Conservation (phyloP, 2,329 filamentous ascomycete species). For the Epichloe bromicola region DNA sequence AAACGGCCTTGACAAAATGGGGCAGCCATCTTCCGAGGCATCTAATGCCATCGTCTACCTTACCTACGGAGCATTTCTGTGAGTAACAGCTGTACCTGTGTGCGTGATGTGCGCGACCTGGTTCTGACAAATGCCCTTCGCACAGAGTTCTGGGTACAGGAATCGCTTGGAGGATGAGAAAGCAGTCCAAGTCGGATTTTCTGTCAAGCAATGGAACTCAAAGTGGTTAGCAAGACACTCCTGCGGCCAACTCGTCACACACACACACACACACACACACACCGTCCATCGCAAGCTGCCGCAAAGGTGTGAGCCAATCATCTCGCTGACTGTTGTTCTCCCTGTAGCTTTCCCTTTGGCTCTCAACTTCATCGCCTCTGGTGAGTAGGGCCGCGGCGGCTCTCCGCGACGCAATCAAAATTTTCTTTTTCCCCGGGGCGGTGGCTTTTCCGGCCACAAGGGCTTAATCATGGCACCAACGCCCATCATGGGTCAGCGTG, state of each 20-base stretch:
- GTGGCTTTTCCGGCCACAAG: not conserved
- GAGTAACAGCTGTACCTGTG: conserved; percentile 16
- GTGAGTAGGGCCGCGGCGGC: conserved; percentile 50
- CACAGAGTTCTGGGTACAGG: conserved; percentile 48
- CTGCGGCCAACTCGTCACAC: conserved; percentile 2
- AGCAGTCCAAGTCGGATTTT: conserved; percentile 57
- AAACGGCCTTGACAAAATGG: conserved; percentile 38
- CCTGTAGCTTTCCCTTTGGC: conserved; percentile 60
- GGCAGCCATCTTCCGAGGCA: conserved; percentile 58
- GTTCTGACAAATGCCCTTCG: conserved; percentile 2
- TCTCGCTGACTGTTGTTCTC: conserved; percentile 5
- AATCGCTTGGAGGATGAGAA: conserved; percentile 43
- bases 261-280: not conserved
- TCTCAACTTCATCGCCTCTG: conserved; percentile 82
- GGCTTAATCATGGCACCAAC: no score
- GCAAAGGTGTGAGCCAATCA: not conserved
- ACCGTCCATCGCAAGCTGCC: not conserved
- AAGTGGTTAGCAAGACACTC: conserved; percentile 48
- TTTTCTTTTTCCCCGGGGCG: not conserved
- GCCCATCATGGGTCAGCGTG: not conserved
- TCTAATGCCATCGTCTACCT: conserved; percentile 77
- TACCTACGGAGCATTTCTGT: conserved; percentile 69
- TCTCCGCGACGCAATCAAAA: not conserved
- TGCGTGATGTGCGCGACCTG: not conserved
- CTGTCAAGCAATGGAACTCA: conserved; percentile 69